A percentile compares a stretch with the other conserved stretches of the same genome.
phyloP scores from a whole-genome alignment of 371 early-diverging fungal species.

The Lichtheimia corymbifera region DNA sequence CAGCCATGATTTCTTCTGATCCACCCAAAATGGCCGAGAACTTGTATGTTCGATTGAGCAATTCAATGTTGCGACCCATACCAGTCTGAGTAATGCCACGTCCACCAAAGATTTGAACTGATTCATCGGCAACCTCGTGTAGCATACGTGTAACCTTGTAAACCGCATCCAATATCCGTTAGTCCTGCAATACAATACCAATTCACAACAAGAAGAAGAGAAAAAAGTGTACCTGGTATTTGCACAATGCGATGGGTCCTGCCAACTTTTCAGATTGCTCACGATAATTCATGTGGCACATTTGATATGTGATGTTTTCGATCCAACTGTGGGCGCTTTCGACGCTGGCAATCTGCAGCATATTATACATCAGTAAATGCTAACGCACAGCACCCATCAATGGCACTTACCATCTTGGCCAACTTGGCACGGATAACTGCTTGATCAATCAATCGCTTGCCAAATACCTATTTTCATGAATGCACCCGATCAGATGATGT shows the following conservation, averaged over 20 bases:
- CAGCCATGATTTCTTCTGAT: conserved; percentile 69
- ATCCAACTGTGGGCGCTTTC: conserved; percentile 65
- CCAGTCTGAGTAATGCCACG: conserved; percentile 68
- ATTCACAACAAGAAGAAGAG: not conserved
- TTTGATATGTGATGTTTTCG: conserved; percentile 67
- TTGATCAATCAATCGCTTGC: conserved; percentile 72
- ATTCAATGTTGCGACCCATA: conserved; percentile 60
- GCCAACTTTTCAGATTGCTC: conserved; percentile 66
- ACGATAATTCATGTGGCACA: conserved; percentile 61
- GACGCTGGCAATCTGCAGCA: conserved; percentile 47
- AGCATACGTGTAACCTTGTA: conserved; percentile 52
- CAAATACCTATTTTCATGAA: conserved; percentile 62
- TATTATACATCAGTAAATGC: conserved; percentile 2
- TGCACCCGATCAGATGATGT: no score
- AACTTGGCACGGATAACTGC: conserved; percentile 67
- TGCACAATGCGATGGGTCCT: conserved; percentile 70
- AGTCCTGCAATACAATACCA: no score
- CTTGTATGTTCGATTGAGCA: conserved; percentile 61
- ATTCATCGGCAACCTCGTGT: conserved; percentile 60
- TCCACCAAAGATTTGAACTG: conserved; percentile 75
- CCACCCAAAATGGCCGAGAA: conserved; percentile 59
- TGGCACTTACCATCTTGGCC: conserved; percentile 47
- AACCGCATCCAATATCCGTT: no score
- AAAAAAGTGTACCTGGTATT: conserved; percentile 36
- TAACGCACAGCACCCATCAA: not conserved